A percentile compares a stretch with the other conserved stretches of the same genome.
Conservation (phyloP, 2,329 filamentous ascomycete species). For the Aspergillus intermedius region DNA sequence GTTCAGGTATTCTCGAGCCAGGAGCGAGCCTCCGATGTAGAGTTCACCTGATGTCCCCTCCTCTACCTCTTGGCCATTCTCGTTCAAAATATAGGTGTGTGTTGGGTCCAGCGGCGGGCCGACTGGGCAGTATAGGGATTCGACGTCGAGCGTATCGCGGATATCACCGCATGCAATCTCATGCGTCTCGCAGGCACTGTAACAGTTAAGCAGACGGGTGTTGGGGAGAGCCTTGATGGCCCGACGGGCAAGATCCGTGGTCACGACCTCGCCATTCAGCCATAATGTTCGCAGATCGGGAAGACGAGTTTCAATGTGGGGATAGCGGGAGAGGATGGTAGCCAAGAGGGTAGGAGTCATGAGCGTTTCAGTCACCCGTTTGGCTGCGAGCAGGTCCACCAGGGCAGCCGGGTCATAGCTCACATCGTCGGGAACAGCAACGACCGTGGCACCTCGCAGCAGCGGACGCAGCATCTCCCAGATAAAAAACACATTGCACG, state of each 20-base stretch:
- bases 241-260: constrained; percentile 65
- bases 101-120: constrained; percentile 62
- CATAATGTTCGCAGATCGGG: constrained; percentile 64
- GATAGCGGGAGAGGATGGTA: constrained; percentile 64
- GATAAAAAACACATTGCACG: constrained; percentile 83
- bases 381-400: constrained; percentile 61
- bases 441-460: constrained; percentile 67
- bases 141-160: constrained; percentile 57
- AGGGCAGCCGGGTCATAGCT: constrained; percentile 72
- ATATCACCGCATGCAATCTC: constrained; percentile 75
- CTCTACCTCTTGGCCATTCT: constrained; percentile 58
- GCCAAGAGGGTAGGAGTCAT: constrained; percentile 77
- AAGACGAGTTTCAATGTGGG: constrained; percentile 57
- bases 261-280: constrained; percentile 79
- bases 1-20: constrained; percentile 73
- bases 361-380: constrained; percentile 68
- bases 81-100: constrained; percentile 66
- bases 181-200: constrained; percentile 76
- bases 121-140: constrained; percentile 64
- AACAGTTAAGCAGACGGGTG: constrained; percentile 67
- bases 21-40: constrained; percentile 65
- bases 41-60: constrained; percentile 63
- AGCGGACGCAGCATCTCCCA: constrained; percentile 78
- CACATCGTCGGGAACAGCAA: constrained; percentile 66
- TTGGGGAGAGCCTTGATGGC: constrained; percentile 62